Base-by-base conservation (phyloP, 2,329 filamentous ascomycete species). In the Colletotrichum musicola region DNA sequence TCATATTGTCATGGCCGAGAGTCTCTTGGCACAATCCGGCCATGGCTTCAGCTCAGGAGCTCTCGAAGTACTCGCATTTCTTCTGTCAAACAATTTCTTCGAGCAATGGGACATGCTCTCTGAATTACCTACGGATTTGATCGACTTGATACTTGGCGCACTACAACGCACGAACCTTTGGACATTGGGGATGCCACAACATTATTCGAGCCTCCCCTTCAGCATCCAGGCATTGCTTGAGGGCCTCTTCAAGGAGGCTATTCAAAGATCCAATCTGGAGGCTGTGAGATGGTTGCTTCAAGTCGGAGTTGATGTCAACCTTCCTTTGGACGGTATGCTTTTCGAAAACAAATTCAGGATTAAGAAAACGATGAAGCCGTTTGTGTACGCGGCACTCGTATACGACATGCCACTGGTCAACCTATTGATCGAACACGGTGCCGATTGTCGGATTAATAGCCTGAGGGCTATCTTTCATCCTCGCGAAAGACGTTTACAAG, bases 381-480 rank as follows among this genome's bases (percentile, higher is more conserved):
- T 61, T 1, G 2, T 12, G 1, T 42, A 27, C 9, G 58, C 35
- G 5, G 30, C 12, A 12, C 1, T 61, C 7, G 4, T 12, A 5
- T 27, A 30, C 20, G 13, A 61, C 9, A 13, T 3, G 2, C 4
- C 4, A 2, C 9, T 61, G 12, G 30, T 44, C 2, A 1, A 10
- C 2, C 4, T 49, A 1, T 40, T 58, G 3, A 30, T 9, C 1
- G 16, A 35, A 1, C 42, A 14, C 4, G 25, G 40, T 9, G 20
- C 10, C 22, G 42, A 35, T 6, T 14, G 12, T 6, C 55, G 55
- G 16, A 4, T 16, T 4, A 4, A 13, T 4, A 42, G 4, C 1
- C 5, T 30, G 0, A 1, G 0, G 0, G 3, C 12, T 20, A 1
- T 46, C 12, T 4, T 0, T 2, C 3, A 2, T 6, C 4, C 38